Conservation (phyloP, 768 basidiomycete species). For the Tubosaeta sp. region DNA sequence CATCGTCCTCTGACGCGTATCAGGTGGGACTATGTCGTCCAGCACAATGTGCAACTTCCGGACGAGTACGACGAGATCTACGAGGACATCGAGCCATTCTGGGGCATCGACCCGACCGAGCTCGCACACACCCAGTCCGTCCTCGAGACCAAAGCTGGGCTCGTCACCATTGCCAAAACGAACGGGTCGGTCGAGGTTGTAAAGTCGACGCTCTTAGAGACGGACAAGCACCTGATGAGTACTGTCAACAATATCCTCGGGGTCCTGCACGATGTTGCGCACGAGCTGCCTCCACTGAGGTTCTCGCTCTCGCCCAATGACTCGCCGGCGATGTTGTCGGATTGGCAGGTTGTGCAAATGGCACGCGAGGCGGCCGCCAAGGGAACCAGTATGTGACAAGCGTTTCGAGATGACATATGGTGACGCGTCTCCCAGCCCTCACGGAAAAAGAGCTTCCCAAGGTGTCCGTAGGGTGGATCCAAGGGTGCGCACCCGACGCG, state of each 20-base stretch:
- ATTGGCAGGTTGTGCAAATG: slow-evolving; percentile 21
- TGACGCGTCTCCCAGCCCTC: slow-evolving; percentile 20
- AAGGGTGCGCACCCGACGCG: slow-evolving; percentile 19
- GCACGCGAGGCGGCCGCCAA: slow-evolving; percentile 26
- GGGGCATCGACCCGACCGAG: slow-evolving; percentile 32
- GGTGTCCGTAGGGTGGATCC: slow-evolving; percentile 24
- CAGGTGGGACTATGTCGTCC: slow-evolving; percentile 42
- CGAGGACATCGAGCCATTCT: slow-evolving; percentile 34
- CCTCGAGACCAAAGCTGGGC: slow-evolving; percentile 11
- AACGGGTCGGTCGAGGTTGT: slow-evolving; percentile 13
- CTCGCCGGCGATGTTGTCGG: slow-evolving; percentile 25
- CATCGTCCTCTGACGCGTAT: too few relatives aligned
- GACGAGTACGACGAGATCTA: slow-evolving; percentile 48
- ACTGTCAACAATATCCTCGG: slow-evolving; percentile 14
- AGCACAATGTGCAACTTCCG: slow-evolving; percentile 36
- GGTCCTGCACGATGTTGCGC: slow-evolving; percentile 25
- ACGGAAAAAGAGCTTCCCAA: slow-evolving; percentile 31
- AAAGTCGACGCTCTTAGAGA: slow-evolving; percentile 7
- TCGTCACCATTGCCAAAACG: slow-evolving; percentile 27
- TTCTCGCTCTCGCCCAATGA: slow-evolving; percentile 29
- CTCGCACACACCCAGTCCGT: slow-evolving; percentile 18
- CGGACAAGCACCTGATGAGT: not conserved
- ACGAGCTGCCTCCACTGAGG: slow-evolving; percentile 30
- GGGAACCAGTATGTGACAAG: slow-evolving; percentile 20
- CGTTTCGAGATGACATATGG: too few relatives aligned